These are phyloP conservation scores for Thermothelomyces thermophilus DNA, from an alignment of 2,329 filamentous ascomycete genomes.

Conservation along the genomic window DNA sequence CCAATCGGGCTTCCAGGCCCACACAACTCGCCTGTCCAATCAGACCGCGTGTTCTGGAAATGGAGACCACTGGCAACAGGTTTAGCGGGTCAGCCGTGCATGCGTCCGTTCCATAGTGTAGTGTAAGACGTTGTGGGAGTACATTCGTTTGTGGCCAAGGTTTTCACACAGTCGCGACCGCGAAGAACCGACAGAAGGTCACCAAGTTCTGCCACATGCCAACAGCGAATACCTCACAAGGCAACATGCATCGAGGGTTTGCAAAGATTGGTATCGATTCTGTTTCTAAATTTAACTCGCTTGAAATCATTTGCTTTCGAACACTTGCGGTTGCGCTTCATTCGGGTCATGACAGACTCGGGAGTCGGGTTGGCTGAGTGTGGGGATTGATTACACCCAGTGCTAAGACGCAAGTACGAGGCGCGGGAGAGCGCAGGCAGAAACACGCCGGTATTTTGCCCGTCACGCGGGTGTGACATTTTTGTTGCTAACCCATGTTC, in stretches of 20 bases:
- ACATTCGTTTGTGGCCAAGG: too few relatives aligned
- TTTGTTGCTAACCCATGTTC: not conserved
- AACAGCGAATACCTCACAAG: not conserved
- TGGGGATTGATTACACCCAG: constrained; percentile 9
- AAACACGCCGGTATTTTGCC: not conserved
- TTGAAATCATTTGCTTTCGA: constrained; percentile 8
- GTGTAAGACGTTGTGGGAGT: not conserved
- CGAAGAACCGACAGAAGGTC: too few relatives aligned
- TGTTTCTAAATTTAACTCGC: constrained; percentile 12
- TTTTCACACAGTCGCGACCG: not conserved
- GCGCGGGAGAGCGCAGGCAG: not conserved
- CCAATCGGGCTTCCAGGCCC: not conserved
- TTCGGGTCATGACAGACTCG: constrained; percentile 8
- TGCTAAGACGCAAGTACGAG: not conserved
- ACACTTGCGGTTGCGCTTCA: constrained; percentile 15
- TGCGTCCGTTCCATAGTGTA: too few relatives aligned
- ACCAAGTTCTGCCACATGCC: not conserved
- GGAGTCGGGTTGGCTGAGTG: constrained; percentile 1
- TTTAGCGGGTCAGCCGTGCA: not conserved
- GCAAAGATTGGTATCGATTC: not conserved
- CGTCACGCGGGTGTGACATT: not conserved
- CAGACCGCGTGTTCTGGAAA: not conserved
- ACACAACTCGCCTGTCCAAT: not conserved
- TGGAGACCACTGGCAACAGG: constrained; percentile 3
- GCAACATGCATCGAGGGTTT: not conserved